Evolutionary conservation across 371 early-diverging fungal species (phyloP).

Genomic region (Batkoa obscura): DNA sequence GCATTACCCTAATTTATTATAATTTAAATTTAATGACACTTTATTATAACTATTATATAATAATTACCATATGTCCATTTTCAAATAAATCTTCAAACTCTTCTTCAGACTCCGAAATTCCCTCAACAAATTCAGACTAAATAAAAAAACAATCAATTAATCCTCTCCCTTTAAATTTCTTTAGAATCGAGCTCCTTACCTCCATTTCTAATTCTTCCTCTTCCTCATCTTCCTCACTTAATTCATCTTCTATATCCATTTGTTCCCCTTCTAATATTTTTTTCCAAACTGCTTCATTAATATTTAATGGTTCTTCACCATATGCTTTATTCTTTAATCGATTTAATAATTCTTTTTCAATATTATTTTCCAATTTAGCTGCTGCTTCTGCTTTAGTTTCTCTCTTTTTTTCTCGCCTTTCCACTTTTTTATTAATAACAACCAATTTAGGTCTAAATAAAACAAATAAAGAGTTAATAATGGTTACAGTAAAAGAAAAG

Average conservation of each 20-base stretch:
- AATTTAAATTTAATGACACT: background rate
- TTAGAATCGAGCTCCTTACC: slow-evolving; percentile 7
- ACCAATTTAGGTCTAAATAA: slow-evolving; percentile 49
- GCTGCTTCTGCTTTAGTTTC: slow-evolving; percentile 89
- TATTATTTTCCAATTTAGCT: slow-evolving; percentile 83
- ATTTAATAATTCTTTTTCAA: slow-evolving; percentile 94
- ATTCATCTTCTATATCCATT: slow-evolving; percentile 50
- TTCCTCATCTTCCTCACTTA: slow-evolving; percentile 40
- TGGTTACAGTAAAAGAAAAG: background rate
- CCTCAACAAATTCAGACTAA: slow-evolving; percentile 9
- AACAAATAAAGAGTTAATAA: background rate
- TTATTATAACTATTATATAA: background rate
- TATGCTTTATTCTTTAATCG: slow-evolving; percentile 85
- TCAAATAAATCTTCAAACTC: slow-evolving; percentile 19
- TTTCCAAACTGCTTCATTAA: slow-evolving; percentile 75
- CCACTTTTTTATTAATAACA: slow-evolving; percentile 84
- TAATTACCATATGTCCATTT: slow-evolving; percentile 8
- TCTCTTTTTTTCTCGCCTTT: slow-evolving; percentile 73
- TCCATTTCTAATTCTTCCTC: slow-evolving; percentile 28
- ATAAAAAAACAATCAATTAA: background rate
- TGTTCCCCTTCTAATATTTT: slow-evolving; percentile 43
- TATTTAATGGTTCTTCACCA: slow-evolving; percentile 77
- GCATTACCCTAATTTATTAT: background rate
- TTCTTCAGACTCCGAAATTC: slow-evolving; percentile 12
- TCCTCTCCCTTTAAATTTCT: background rate